phyloP scores from a whole-genome alignment of 768 basidiomycete genomes.

The Lepiota venenata region DNA sequence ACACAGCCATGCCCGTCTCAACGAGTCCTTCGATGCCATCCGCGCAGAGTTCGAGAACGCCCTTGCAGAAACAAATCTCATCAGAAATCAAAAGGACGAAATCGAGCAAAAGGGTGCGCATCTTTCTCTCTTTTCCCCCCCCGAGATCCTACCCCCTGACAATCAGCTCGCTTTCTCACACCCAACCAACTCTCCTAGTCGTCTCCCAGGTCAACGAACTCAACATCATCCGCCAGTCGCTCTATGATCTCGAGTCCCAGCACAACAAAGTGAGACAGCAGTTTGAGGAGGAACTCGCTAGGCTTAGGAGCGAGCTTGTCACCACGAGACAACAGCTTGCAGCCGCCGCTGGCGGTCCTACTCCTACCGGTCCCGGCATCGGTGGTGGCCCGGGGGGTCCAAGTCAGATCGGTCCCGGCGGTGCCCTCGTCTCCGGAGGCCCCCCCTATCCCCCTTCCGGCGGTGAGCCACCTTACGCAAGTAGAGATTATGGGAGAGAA shows the following conservation, averaged over 20 bases:
- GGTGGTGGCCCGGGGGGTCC: conserved; percentile 18
- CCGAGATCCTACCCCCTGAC: no score
- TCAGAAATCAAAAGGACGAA: conserved; percentile 82
- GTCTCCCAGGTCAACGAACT: conserved; percentile 85
- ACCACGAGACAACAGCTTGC: conserved; percentile 38
- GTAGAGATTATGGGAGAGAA: conserved; percentile 9
- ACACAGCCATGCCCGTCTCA: conserved; percentile 12
- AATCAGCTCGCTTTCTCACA: neutral
- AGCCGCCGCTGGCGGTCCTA: conserved; percentile 14
- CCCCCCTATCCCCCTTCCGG: conserved; percentile 16
- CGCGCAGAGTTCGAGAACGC: conserved; percentile 14
- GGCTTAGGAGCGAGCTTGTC: conserved; percentile 63
- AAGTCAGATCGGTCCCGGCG: conserved; percentile 16
- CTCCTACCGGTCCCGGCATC: conserved; percentile 14
- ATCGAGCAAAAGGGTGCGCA: conserved; percentile 83
- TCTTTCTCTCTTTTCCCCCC: conserved; percentile 2
- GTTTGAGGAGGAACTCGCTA: conserved; percentile 80
- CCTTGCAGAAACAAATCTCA: conserved; percentile 21
- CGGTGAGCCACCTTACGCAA: conserved; percentile 14
- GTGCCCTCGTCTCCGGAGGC: conserved; percentile 19
- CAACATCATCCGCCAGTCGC: conserved; percentile 81
- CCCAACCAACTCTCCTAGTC: conserved; percentile 37
- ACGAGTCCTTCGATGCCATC: conserved; percentile 15
- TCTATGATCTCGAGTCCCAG: conserved; percentile 89
- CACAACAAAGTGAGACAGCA: conserved; percentile 83